Percentiles rank a stretch among this genome's conserved stretches.
phyloP scores from a whole-genome alignment of 257 asterid species.

The Capsicum chinense region DNA sequence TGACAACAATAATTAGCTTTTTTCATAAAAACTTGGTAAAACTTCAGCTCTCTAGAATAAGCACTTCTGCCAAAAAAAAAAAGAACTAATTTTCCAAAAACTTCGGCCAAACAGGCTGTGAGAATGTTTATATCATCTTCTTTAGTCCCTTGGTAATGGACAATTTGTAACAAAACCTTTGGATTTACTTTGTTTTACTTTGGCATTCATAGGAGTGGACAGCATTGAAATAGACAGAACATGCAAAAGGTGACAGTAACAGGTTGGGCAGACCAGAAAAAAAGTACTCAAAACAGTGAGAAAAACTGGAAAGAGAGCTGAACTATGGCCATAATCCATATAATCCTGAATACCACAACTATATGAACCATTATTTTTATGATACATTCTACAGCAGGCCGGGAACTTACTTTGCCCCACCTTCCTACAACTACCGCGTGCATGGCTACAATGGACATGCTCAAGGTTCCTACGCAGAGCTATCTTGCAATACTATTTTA shows the following conservation, averaged over 20 bases:
- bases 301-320: slow-evolving; percentile 60
- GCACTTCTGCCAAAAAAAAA: too few relatives aligned
- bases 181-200: not conserved
- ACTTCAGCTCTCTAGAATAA: too few relatives aligned
- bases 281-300: slow-evolving; percentile 66
- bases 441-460: slow-evolving; percentile 67
- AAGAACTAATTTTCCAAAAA: too few relatives aligned
- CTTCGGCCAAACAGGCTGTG: too few relatives aligned
- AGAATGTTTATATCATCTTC: too few relatives aligned
- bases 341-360: slow-evolving; percentile 67
- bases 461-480: slow-evolving; percentile 61
- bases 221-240: slow-evolving; percentile 60
- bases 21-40: too few relatives aligned
- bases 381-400: slow-evolving; percentile 40
- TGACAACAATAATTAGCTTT: too few relatives aligned
- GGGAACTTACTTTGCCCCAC: slow-evolving; percentile 29
- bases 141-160: not conserved
- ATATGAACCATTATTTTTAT: slow-evolving; percentile 52
- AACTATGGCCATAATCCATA: slow-evolving; percentile 81
- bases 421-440: slow-evolving; percentile 55
- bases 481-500: slow-evolving; percentile 46
- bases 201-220: slow-evolving; percentile 54
- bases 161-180: not conserved
- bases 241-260: slow-evolving; percentile 75
- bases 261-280: slow-evolving; percentile 57